Evolutionary conservation across 2,329 filamentous ascomycete genomes (phyloP), one percentile per base, ranked within the genome.

Genomic region (Diaporthe australafricana): DNA sequence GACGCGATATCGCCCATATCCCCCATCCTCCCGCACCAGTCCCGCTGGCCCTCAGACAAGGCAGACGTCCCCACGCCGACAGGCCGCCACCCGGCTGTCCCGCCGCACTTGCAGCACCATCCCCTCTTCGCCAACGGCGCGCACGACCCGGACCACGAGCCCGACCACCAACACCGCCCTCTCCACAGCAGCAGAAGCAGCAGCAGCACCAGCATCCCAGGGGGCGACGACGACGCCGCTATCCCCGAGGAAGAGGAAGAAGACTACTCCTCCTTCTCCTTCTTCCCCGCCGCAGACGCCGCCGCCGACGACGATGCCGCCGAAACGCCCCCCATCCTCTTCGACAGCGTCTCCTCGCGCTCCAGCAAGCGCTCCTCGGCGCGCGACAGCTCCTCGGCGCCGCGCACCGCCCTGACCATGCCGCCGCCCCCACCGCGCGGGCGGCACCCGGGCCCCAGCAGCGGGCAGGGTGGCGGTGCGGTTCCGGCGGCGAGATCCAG

Each of bases 31-130:
- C 40, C 50, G 8, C 52, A 56, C 48, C 27, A 48, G 7, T 40
- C 45, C 42, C 52, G 60, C 50, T 72, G 71, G 71, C 55, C 69
- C 45, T 38, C 48, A 14, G 67, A 70, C 11, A 65, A 72, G 57
- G 56, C 53, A 14, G 22, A 20, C 8, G 35, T 70, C 25, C 56
- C 38, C 30, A 65, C 50, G 14, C 66, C 66, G 6, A 8, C 40
- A 2, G 63, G 35, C 32, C 20, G 20, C 52, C n/a, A 48, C 62
- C 22, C 42, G n/a, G n/a, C n/a, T n/a, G n/a, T 27, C 32, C 40
- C n/a, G 12, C 56, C 42, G 27, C 30, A 48, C 42, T 42, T 48
- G 60, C 42, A 14, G 6, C 42, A 48, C 12, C 57, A 48, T n/a
- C 42, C 60, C 14, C 27, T 63, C 27, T 35, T 50, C 30, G 20